Base-by-base conservation (phyloP, 192 early-diverging fungal species). In the Podila clonocystis region DNA sequence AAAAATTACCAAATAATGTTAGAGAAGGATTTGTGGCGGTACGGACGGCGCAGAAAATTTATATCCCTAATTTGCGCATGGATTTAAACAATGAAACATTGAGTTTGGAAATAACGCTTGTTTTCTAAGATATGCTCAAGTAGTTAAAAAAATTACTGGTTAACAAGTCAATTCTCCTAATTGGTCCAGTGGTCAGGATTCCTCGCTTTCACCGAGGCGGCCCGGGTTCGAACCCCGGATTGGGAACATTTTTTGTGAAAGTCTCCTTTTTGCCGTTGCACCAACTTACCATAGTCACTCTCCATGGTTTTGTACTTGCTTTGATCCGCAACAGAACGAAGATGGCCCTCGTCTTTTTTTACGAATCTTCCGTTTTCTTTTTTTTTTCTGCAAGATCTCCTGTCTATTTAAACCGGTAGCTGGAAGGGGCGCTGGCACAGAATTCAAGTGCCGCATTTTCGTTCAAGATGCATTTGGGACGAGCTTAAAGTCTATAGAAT, bases 171-270 rank as follows among this genome's bases (percentile, higher is more conserved):
- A 74, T 33, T 59, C 33, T 92, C 92, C 92, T 84, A 82, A 87
- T 87, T 93, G 87, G 92, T 93, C 92, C 86, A 93, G 89, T 83
- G 90, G 91, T 87, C 92, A 93, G 89, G 92, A 93, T 93, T 85
- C 83, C 88, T 86, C 92, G 91, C 91, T 93, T 90, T 93, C 91
- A 93, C 92, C 91, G 92, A 85, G 87, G 83, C 84, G 92, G 88
- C 89, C 92, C 86, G 92, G 92, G 92, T 93, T 92, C 92, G 88
- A 93, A 91, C 91, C 92, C 92, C 92, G 85, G 92, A 87, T 87
- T 82, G 82, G 92, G 92, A 93, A 87, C 65, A 63, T 65, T 82
- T 79, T 84, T 85, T 74, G 63, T 64, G n/a, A 41, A 26, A 24
- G 1, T 12, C n/a, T 13, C 5, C 36, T 62, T 62, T 62, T 41